These are phyloP conservation scores for thale cress (Arabidopsis thaliana) DNA, from an alignment of 345 rosid species.

Conservation along the genomic window TAIR10.1 NC_003071.7:9935501-9936000, in stretches of 20 bases:
- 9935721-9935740: constrained; percentile 32
- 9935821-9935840: constrained; percentile 6
- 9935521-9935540: too few relatives aligned
- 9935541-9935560: too few relatives aligned
- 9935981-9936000: not conserved
- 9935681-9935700: too few relatives aligned
- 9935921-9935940: not conserved
- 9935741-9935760: not conserved
- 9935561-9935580: too few relatives aligned
- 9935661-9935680: too few relatives aligned
- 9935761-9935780: not conserved
- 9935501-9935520: too few relatives aligned
- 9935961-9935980: not conserved
- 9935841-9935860: not conserved
- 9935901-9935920: not conserved
- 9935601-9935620: too few relatives aligned
- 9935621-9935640: too few relatives aligned
- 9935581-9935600: too few relatives aligned
- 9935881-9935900: not conserved
- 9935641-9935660: too few relatives aligned
- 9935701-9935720: constrained; percentile 25
- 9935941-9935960: not conserved
- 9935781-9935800: constrained; percentile 33
- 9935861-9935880: not conserved
- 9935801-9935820: constrained; percentile 25